Conservation (phyloP, 140 eudicot species). For the Stevia rebaudiana region DNA sequence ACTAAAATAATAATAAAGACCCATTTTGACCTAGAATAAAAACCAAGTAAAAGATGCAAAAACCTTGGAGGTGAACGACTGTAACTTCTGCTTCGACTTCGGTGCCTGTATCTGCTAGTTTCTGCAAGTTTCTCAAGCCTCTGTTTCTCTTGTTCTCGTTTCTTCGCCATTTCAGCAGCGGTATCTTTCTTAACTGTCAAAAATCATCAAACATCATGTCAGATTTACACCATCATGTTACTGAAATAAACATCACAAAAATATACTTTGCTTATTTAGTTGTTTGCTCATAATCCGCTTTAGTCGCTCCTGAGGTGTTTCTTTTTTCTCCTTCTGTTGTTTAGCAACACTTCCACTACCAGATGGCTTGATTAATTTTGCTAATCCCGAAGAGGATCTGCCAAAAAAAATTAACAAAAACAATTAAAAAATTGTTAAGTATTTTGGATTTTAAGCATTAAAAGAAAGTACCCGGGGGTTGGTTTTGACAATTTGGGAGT, state of each 20-base stretch:
- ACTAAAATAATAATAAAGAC: too few relatives aligned
- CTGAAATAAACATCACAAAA: slow-evolving; percentile 1
- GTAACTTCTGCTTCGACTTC: slow-evolving; percentile 80
- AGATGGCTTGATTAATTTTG: slow-evolving; percentile 70
- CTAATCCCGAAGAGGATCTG: slow-evolving; percentile 78
- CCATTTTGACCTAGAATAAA: not conserved
- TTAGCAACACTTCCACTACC: slow-evolving; percentile 57
- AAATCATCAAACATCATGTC: not conserved
- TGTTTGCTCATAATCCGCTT: slow-evolving; percentile 97
- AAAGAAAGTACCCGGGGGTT: slow-evolving; percentile 42
- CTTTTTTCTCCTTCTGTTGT: slow-evolving; percentile 86
- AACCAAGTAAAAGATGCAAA: slow-evolving; percentile 26
- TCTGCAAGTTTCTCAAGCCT: slow-evolving; percentile 93
- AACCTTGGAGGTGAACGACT: slow-evolving; percentile 94
- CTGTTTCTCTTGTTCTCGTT: slow-evolving; percentile 83
- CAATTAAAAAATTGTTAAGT: not conserved
- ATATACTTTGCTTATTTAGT: slow-evolving; percentile 80
- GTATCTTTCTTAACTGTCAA: slow-evolving; percentile 78
- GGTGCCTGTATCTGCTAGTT: slow-evolving; percentile 64
- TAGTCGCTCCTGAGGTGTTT: slow-evolving; percentile 96
- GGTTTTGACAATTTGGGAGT: slow-evolving; percentile 58
- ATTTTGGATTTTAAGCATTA: not conserved
- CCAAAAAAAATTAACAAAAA: slow-evolving; percentile 10
- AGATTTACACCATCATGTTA: slow-evolving; percentile 1
- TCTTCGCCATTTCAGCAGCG: slow-evolving; percentile 90